A percentile compares a stretch with the other conserved stretches of the same genome.
Evolutionary conservation across 1,284 basidiomycete genomes (phyloP).

Genomic region (Puccinia coronata): DNA sequence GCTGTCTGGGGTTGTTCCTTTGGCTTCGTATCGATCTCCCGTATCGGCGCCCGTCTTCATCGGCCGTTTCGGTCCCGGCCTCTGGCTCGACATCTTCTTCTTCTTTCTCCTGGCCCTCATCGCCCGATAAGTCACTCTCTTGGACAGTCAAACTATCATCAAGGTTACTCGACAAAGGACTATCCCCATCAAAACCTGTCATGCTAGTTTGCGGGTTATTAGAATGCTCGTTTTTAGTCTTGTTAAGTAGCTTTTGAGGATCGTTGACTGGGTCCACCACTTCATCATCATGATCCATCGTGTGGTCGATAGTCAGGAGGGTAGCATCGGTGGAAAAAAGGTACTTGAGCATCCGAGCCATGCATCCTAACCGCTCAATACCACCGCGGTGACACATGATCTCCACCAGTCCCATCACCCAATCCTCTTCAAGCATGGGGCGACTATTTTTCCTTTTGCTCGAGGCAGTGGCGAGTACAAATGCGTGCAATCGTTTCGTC

Average conservation of each 20-base stretch:
- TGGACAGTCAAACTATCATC: neutral
- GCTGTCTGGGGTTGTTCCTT: neutral
- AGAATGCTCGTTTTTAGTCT: neutral
- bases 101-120: constrained; percentile 10
- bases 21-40: constrained; percentile 25
- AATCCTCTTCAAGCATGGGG: constrained; percentile 20
- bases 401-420: constrained; percentile 38
- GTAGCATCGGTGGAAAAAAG: constrained; percentile 22
- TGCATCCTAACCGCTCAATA: constrained; percentile 29
- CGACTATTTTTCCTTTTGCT: constrained; percentile 3
- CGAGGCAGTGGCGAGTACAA: neutral
- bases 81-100: constrained; percentile 15
- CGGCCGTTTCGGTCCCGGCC: constrained; percentile 1
- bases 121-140: neutral
- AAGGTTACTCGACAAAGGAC: constrained; percentile 3
- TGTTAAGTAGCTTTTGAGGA: neutral
- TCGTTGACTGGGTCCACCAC: neutral
- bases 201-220: neutral
- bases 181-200: neutral
- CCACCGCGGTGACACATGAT: constrained; percentile 38
- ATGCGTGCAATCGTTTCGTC: constrained; percentile 1
- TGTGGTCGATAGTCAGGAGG: neutral
- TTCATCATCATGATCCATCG: neutral
- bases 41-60: constrained; percentile 22
- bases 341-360: constrained; percentile 31